Conservation (phyloP, 768 basidiomycete species). For the Tulasnella sp. region DNA sequence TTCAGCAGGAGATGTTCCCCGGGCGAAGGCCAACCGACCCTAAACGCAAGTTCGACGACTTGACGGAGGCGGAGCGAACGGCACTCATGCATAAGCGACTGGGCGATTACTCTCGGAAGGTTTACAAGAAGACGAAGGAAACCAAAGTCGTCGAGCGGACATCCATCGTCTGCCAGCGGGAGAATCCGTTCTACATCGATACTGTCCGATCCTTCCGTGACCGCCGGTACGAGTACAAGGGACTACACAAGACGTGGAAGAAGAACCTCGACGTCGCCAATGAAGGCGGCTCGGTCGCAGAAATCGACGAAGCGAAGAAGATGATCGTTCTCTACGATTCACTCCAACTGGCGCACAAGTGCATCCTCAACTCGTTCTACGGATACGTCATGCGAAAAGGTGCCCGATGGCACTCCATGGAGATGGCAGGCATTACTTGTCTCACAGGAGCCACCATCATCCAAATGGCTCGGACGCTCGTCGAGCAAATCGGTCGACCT, state of each 20-base stretch:
- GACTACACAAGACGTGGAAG: slow-evolving; percentile 98
- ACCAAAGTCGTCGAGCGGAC: slow-evolving; percentile 92
- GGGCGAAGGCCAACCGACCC: slow-evolving; percentile 69
- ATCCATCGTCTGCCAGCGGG: slow-evolving; percentile 93
- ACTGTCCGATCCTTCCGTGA: slow-evolving; percentile 96
- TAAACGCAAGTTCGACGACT: slow-evolving; percentile 76
- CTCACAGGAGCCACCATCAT: slow-evolving; percentile 97
- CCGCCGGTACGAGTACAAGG: slow-evolving; percentile 98
- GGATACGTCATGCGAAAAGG: slow-evolving; percentile 99
- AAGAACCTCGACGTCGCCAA: slow-evolving; percentile 82
- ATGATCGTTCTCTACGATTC: slow-evolving; percentile 99
- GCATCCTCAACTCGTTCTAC: slow-evolving; percentile 99
- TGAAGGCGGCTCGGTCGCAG: slow-evolving; percentile 68
- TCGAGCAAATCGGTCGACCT: slow-evolving; percentile 96
- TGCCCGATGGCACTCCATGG: slow-evolving; percentile 99
- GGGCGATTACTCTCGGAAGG: slow-evolving; percentile 97
- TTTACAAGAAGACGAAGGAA: slow-evolving; percentile 97
- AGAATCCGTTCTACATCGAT: slow-evolving; percentile 99
- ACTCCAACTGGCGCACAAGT: slow-evolving; percentile 97
- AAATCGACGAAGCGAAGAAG: slow-evolving; percentile 96
- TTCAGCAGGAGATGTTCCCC: slow-evolving; percentile 92
- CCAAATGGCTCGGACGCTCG: slow-evolving; percentile 95
- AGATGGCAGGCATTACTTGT: slow-evolving; percentile 99
- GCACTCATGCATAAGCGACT: slow-evolving; percentile 92
- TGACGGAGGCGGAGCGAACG: slow-evolving; percentile 80